Evolutionary conservation across 2,329 filamentous ascomycete genomes (phyloP), one percentile per base, ranked within the genome.

Genomic region (Trichoderma atrobrunneum): DNA sequence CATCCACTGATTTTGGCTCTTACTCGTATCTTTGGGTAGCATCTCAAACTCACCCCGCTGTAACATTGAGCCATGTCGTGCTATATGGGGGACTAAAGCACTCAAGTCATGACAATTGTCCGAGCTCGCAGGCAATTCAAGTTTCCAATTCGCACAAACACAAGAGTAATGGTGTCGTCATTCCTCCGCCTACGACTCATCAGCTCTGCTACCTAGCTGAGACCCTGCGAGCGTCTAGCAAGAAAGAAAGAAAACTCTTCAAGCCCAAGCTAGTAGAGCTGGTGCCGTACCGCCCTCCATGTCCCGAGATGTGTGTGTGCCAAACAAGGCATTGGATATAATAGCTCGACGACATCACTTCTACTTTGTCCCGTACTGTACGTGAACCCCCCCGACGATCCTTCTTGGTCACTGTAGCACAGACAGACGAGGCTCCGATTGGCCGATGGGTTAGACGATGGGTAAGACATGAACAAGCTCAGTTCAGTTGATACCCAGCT

Each of bases 81-180:
- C 64, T 18, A 67, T 66, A 51, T 67, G 64, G 64, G 51, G 64
- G 32, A 28, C 30, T 26, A 26, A 7, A 54, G 43, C 51, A 18
- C 21, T 10, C 48, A 34, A 18, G 63, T 34, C 48, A 36, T 39
- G 60, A 26, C 51, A 67, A 57, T 67, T 67, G 51, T 56, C 64
- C 60, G 21, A 62, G 32, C 59, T 34, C 56, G 28, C 56, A n/a
- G 11, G 54, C 30, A 11, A 6, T 39, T 30, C 24, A 36, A 10
- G 30, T 18, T 56, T 66, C 43, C 21, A 36, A 34, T 39, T 34
- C 32, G 11, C n/a, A n/a, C 21, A 28, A 43, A 16, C 36, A 43
- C 39, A 43, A 43, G 39, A 43, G 64, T 67, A 57, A 67, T 67
- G 51, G 30, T 57, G 64, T 57, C 64, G 64, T 67, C 64, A 67